Percentiles rank a stretch among this genome's conserved stretches.
Evolutionary conservation across 768 basidiomycete species (phyloP).

Genomic region (Boletus rubropictus): DNA sequence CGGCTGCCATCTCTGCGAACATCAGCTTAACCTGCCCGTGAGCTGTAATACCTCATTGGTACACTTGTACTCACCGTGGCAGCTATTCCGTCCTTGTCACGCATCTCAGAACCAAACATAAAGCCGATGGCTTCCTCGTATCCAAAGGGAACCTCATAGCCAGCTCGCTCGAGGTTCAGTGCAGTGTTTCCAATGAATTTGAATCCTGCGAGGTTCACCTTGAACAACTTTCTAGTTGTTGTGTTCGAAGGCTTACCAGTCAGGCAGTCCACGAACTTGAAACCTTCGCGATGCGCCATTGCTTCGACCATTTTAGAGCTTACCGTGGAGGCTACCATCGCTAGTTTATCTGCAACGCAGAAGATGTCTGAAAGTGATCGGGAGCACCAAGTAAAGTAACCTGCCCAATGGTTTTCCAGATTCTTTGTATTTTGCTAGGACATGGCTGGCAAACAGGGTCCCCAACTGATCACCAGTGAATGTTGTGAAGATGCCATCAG

Average conservation of each 20-base stretch:
- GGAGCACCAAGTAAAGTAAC: conserved; percentile 25
- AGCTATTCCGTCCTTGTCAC: conserved; percentile 86
- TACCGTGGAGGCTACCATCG: conserved; percentile 85
- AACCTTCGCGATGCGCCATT: conserved; percentile 72
- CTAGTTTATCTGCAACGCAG: conserved; percentile 48
- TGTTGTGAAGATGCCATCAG: conserved; percentile 51
- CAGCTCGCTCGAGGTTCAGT: conserved; percentile 53
- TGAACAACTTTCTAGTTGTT: not conserved
- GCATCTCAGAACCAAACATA: conserved; percentile 74
- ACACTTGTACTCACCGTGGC: conserved; percentile 50
- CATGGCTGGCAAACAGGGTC: conserved; percentile 44
- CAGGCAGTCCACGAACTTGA: conserved; percentile 78
- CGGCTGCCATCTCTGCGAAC: conserved; percentile 63
- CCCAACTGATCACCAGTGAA: conserved; percentile 90
- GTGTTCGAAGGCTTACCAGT: conserved; percentile 47
- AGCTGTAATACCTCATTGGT: not conserved
- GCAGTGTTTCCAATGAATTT: conserved; percentile 88
- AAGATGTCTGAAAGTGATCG: conserved; percentile 36
- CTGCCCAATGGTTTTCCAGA: conserved; percentile 42
- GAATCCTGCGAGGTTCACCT: conserved; percentile 51
- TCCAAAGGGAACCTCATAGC: conserved; percentile 71
- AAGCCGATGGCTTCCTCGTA: conserved; percentile 93
- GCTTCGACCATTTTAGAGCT: conserved; percentile 85
- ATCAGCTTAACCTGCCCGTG: conserved; percentile 38
- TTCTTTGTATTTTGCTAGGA: conserved; percentile 40